These are phyloP conservation scores for Stentor coeruleus DNA, from an alignment of 73 alveolate species.

Conservation along the genomic window DNA sequence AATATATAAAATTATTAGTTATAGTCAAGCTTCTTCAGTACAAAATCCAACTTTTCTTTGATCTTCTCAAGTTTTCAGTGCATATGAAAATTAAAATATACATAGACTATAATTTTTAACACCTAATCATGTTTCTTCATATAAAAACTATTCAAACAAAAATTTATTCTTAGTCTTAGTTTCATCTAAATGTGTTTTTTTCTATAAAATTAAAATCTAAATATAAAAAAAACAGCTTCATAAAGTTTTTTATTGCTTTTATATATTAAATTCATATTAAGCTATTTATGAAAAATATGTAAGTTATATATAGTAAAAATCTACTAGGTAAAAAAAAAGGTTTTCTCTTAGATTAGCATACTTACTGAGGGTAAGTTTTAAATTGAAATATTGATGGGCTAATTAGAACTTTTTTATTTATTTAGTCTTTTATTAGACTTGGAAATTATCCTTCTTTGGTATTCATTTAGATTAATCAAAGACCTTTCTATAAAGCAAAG, in stretches of 20 bases:
- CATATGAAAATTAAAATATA: background rate
- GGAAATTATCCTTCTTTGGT: background rate
- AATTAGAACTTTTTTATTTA: background rate
- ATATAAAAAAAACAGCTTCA: background rate
- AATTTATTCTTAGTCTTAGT: background rate
- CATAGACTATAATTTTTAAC: background rate
- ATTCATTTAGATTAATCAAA: background rate
- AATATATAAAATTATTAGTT: too few species aligned
- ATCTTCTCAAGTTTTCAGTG: background rate
- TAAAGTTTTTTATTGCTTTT: background rate
- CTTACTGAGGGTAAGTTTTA: conserved; percentile 12
- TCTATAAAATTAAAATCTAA: background rate
- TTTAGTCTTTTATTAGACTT: background rate
- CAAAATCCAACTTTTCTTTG: conserved; percentile 3
- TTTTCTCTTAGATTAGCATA: conserved; percentile 4
- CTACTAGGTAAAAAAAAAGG: background rate
- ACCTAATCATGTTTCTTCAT: background rate
- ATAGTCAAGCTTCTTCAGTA: too few species aligned
- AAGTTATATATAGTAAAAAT: background rate
- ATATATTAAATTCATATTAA: background rate
- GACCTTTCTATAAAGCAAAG: background rate
- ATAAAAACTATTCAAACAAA: background rate
- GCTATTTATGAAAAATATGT: background rate
- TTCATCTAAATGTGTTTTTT: too few species aligned
- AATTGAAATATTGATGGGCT: background rate